Evolutionary conservation across 2,329 filamentous ascomycete genomes (phyloP).

Genomic region (Biscogniauxia mediterranea): DNA sequence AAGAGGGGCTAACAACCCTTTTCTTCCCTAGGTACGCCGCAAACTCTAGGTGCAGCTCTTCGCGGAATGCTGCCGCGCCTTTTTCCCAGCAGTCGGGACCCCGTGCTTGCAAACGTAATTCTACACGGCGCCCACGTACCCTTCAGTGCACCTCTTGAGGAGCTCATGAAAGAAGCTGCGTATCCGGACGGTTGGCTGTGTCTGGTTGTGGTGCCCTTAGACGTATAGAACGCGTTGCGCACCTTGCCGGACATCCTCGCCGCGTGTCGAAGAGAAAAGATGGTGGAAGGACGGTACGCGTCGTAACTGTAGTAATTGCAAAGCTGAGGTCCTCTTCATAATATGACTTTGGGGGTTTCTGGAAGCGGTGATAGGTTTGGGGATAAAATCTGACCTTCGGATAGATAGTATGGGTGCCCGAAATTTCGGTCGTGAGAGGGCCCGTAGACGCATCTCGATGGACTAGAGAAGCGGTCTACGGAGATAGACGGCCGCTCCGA

Average conservation of each 20-base stretch:
- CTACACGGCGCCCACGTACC: slow-evolving; percentile 84
- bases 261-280: not conserved
- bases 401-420: not conserved
- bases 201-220: slow-evolving; percentile 72
- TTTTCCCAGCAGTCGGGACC: slow-evolving; percentile 83
- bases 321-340: not conserved
- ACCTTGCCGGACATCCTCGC: not conserved
- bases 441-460: not conserved
- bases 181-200: slow-evolving; percentile 94
- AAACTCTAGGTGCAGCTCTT: slow-evolving; percentile 70
- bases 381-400: not conserved
- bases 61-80: slow-evolving; percentile 73
- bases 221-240: slow-evolving; percentile 21
- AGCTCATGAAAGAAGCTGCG: slow-evolving; percentile 76
- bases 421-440: not conserved
- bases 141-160: slow-evolving; percentile 75
- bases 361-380: not conserved
- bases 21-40: slow-evolving; percentile 34
- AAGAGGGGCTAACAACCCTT: not conserved
- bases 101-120: slow-evolving; percentile 78
- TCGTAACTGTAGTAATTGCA: not conserved
- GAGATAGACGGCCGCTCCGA: not conserved
- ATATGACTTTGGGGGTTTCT: not conserved
- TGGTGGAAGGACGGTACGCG: not conserved
- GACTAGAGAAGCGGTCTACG: not conserved